These are phyloP conservation scores for Botrytis fragariae DNA, from an alignment of 2,329 filamentous ascomycete genomes.

Conservation along the genomic window DNA sequence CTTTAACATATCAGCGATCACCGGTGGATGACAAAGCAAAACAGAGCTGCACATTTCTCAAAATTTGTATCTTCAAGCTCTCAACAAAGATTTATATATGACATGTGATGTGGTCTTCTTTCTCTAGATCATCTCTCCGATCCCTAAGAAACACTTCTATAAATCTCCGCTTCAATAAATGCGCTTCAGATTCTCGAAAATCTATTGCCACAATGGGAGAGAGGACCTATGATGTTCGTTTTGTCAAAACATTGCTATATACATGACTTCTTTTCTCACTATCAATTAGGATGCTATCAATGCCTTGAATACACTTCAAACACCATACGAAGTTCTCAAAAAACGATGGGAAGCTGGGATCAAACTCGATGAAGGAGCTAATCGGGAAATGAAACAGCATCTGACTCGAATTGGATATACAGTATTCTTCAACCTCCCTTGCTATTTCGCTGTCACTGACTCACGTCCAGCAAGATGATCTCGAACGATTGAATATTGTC, in stretches of 20 bases:
- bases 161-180: neutral
- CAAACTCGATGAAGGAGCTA: conserved; percentile 65
- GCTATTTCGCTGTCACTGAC: neutral
- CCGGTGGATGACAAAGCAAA: conserved; percentile 4
- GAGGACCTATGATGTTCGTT: conserved; percentile 27
- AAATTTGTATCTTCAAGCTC: neutral
- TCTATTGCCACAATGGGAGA: conserved; percentile 15
- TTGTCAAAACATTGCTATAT: neutral
- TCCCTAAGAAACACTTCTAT: neutral
- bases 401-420: conserved; percentile 75
- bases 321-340: conserved; percentile 78
- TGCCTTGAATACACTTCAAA: conserved; percentile 86
- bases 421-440: conserved; percentile 36
- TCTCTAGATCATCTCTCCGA: neutral
- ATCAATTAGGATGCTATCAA: conserved; percentile 71
- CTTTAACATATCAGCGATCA: neutral
- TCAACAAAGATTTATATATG: neutral
- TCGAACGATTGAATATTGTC: conserved; percentile 62
- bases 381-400: conserved; percentile 79
- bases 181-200: neutral
- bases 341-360: conserved; percentile 72
- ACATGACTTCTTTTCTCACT: conserved; percentile 16
- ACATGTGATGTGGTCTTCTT: conserved; percentile 2
- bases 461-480: conserved; percentile 31
- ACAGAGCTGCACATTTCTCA: neutral